Evolutionary conservation across 345 rosid genomes (phyloP).

Genomic region (Moricandia arvensis): DNA sequence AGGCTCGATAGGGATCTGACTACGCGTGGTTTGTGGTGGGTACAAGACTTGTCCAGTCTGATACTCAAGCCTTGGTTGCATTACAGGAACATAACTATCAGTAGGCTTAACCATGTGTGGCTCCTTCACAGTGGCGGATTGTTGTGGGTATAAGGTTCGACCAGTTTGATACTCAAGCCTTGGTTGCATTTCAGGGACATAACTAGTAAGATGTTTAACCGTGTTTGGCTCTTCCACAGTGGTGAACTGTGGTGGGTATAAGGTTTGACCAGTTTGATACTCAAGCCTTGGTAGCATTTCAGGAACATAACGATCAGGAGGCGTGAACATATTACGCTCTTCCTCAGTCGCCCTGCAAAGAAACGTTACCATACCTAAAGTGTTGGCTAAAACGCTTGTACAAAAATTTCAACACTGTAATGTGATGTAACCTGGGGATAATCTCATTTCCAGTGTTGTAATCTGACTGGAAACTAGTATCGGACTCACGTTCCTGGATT

Average conservation of each 20-base stretch:
- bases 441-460: slow-evolving; percentile 37
- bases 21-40: slow-evolving; percentile 32
- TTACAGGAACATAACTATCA: slow-evolving; percentile 37
- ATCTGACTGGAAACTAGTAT: slow-evolving; percentile 48
- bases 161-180: neutral
- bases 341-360: slow-evolving; percentile 43
- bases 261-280: neutral
- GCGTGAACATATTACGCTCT: neutral
- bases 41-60: slow-evolving; percentile 42
- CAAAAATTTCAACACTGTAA: neutral
- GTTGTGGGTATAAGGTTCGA: slow-evolving; percentile 23
- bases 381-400: slow-evolving; percentile 3
- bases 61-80: slow-evolving; percentile 37
- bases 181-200: neutral
- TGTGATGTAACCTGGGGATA: slow-evolving; percentile 46
- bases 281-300: neutral
- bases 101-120: slow-evolving; percentile 26
- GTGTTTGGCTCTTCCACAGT: neutral
- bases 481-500: slow-evolving; percentile 45
- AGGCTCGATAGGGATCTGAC: slow-evolving; percentile 26
- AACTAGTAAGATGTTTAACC: neutral
- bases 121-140: slow-evolving; percentile 36
- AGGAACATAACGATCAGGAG: neutral
- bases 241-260: neutral
- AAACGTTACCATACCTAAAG: slow-evolving; percentile 8